Percentiles rank a stretch among this genome's conserved stretches.
Conservation (phyloP, 192 early-diverging fungal genomes). For the Dissophora globulifera region DNA sequence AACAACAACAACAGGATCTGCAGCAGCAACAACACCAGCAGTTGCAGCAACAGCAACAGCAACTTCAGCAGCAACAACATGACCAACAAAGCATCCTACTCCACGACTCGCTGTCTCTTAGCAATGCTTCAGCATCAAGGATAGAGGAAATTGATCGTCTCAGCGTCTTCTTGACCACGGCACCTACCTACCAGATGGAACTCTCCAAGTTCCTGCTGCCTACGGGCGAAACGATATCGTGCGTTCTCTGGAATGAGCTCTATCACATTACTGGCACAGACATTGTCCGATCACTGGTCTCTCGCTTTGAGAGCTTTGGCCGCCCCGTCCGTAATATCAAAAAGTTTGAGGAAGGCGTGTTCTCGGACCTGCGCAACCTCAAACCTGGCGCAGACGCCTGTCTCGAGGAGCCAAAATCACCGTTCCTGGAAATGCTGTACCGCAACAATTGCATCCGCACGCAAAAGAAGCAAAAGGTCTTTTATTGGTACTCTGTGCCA, state of each 20-base stretch:
- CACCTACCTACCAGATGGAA: slow-evolving; percentile 48
- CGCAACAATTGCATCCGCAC: slow-evolving; percentile 97
- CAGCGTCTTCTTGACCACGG: slow-evolving; percentile 49
- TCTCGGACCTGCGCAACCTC: slow-evolving; percentile 93
- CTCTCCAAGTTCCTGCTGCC: slow-evolving; percentile 66
- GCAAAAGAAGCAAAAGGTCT: slow-evolving; percentile 99
- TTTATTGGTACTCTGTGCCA: slow-evolving; percentile 96
- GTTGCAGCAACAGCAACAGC: slow-evolving; percentile 31
- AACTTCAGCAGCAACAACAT: slow-evolving; percentile 40
- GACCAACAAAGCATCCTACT: slow-evolving; percentile 36
- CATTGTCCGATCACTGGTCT: slow-evolving; percentile 90
- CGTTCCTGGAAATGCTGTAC: slow-evolving; percentile 94
- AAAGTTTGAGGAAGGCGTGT: slow-evolving; percentile 99
- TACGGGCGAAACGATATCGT: slow-evolving; percentile 90
- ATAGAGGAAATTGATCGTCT: slow-evolving; percentile 52
- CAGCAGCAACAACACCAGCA: slow-evolving; percentile 17
- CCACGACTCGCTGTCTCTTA: slow-evolving; percentile 37
- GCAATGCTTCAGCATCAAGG: slow-evolving; percentile 45
- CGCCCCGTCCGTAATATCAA: slow-evolving; percentile 89
- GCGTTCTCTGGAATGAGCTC: slow-evolving; percentile 92
- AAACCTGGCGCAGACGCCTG: slow-evolving; percentile 95
- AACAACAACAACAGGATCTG: slow-evolving; percentile 34
- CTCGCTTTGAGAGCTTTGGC: slow-evolving; percentile 91
- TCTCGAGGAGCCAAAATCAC: slow-evolving; percentile 92
- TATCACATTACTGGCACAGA: slow-evolving; percentile 98